Evolutionary conservation across 768 basidiomycete species (phyloP), one percentile per base, ranked within the genome.

Genomic region (Cystoderma amianthinum): DNA sequence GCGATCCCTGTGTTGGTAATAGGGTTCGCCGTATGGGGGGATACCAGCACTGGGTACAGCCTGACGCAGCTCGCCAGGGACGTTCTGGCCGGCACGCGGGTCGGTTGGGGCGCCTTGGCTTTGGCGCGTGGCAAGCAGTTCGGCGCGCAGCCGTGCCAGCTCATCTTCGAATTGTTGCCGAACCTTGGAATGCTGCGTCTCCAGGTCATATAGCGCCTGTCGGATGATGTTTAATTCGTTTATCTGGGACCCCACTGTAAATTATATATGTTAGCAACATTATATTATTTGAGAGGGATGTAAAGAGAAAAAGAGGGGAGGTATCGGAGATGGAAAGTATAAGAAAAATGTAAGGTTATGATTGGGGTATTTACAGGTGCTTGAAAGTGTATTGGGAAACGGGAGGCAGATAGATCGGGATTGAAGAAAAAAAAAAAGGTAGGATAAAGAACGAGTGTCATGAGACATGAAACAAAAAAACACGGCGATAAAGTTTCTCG

Each of bases 181-280:
- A 39, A 91, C 80, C 68, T 93, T 90, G 47, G 72, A 74, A 50
- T 98, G 92, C 46, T 87, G 84, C 0, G 80, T 67, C 58, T 99
- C 95, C 42, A 99, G 81, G 49, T 97, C 92, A 56, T 93, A 94
- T 9, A 97, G 71, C 2, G 86, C 80, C 54, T 91, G 84, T 24
- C 92, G 79, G 53, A 99, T 92, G 55, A 84, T 80, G 50, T 85
- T 87, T 41, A 97, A 69, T 58, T 98, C 95, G 58, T 81, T 85
- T 47, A 97, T 82, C 62, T 98, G 95, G 19, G 71, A 70, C 3
- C 76, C 73, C 37, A 90, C 89, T 90, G 57, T 17, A 30, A 6
- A 38, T 10, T n/a, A n/a, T n/a, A n/a, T n/a, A n/a, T n/a, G 13
- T n/a, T n/a, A n/a, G n/a, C n/a, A n/a, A n/a, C n/a, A n/a, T n/a